Evolutionary conservation across 192 early-diverging fungal species (phyloP), one percentile per base, ranked within the genome.

Genomic region (Diversispora eburnea): DNA sequence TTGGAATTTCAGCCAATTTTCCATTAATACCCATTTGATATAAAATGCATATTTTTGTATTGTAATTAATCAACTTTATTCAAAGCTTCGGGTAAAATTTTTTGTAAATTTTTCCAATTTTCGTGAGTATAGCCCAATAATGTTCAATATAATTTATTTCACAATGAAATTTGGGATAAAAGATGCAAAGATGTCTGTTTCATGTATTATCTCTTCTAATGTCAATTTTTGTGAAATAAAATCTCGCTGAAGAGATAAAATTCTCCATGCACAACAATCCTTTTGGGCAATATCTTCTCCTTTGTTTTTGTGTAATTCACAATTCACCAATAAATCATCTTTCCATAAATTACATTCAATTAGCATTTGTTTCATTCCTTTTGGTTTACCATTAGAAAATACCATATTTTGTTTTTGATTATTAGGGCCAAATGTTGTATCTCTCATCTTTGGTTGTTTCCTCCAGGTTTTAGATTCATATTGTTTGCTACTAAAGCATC

Each of bases 241-340:
- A 33, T 51, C 3, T 51, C 3, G 49, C n/a, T 51, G 3, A 15
- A 12, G 15, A 39, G 58, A 65, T n/a, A 77, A 22, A 55, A 77
- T 74, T 43, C 39, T 58, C 4, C 41, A 25, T 57, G 4, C 51
- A 65, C 76, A 77, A 64, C 63, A 74, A 39, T 51, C 15, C 7
- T 20, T 13, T 57, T 13, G 8, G 22, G 13, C n/a, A 55, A 25
- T 59, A 58, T 20, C 3, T 48, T 39, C 22, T 55, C 6, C 41
- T 49, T 60, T 56, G 20, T 22, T 7, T 58, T 58, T 58, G 19
- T 39, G 59, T 59, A 61, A 60, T 72, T 49, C 22, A 17, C 25
- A 74, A 25, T 68, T 15, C 1, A 13, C 0, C 3, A 9, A 13
- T 43, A 68, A 25, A 49, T 25, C 33, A 42, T 68, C 25, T 54